phyloP scores from a whole-genome alignment of 2,329 filamentous ascomycete genomes.

The Graphiopsis chlorocephala region DNA sequence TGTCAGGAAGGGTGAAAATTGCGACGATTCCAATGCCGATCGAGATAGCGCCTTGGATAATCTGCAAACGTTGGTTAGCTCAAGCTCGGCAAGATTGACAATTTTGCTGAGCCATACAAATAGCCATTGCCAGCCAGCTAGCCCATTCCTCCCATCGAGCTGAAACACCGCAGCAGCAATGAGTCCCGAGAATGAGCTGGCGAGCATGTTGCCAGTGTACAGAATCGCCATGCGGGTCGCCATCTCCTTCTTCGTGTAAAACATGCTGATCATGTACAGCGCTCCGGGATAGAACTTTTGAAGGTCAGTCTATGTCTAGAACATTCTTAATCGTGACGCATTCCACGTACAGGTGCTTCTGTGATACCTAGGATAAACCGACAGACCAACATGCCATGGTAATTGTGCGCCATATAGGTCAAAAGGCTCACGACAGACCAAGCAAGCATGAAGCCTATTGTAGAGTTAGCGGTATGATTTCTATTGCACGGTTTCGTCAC shows the following conservation, averaged over 20 bases:
- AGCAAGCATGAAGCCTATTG: constrained; percentile 20
- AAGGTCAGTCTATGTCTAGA: not conserved
- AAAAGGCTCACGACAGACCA: constrained; percentile 35
- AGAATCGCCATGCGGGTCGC: constrained; percentile 9
- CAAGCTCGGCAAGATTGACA: no score
- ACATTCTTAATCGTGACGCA: not conserved
- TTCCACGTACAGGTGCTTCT: constrained; percentile 12
- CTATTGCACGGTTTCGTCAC: not conserved
- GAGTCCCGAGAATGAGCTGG: constrained; percentile 7
- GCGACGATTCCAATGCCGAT: constrained; percentile 58
- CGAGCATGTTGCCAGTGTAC: constrained; percentile 11
- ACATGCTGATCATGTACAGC: constrained; percentile 32
- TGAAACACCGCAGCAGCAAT: constrained; percentile 9
- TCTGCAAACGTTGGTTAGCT: constrained; percentile 16
- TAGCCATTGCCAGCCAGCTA: constrained; percentile 13
- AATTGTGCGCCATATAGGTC: constrained; percentile 25
- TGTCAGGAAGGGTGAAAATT: constrained; percentile 64
- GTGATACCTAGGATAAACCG: constrained; percentile 23
- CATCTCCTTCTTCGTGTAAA: constrained; percentile 38
- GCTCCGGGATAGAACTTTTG: constrained; percentile 9
- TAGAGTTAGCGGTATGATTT: not conserved
- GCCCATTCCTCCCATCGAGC: not conserved
- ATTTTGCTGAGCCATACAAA: not conserved
- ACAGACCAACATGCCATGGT: constrained; percentile 25
- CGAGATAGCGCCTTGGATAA: constrained; percentile 39